Evolutionary conservation across 2,329 filamentous ascomycete species (phyloP).

Genomic region (Scytalidium lignicola): DNA sequence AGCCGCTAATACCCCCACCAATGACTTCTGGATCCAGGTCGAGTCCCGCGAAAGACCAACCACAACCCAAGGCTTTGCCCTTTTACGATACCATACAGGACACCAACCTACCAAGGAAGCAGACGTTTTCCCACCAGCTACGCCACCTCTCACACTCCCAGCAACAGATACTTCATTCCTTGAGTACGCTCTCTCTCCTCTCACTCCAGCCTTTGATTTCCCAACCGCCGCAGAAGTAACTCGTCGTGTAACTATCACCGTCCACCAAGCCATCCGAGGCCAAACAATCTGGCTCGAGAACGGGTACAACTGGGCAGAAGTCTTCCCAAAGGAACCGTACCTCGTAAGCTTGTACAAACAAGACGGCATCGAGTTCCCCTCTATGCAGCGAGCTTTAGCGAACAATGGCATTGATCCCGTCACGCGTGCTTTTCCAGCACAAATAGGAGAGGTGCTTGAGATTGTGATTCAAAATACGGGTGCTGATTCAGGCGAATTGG

Average conservation of each 20-base stretch:
- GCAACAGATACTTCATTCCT: conserved; percentile 14
- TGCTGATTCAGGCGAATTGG: conserved; percentile 29
- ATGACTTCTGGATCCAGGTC: conserved; percentile 36
- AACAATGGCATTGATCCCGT: conserved; percentile 36
- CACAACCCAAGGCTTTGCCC: conserved; percentile 33
- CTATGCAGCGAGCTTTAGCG: conserved; percentile 32
- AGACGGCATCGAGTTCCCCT: conserved; percentile 28
- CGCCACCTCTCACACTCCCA: conserved; percentile 14
- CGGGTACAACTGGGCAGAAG: conserved; percentile 28
- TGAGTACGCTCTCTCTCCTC: conserved; percentile 26
- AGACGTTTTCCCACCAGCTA: conserved; percentile 7
- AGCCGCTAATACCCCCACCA: conserved; percentile 29
- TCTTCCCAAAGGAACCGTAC: conserved; percentile 30
- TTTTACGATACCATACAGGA: conserved; percentile 36
- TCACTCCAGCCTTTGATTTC: conserved; percentile 13
- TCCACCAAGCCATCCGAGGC: conserved; percentile 10
- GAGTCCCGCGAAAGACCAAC: conserved; percentile 38
- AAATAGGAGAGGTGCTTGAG: conserved; percentile 37
- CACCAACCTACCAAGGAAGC: conserved; percentile 1
- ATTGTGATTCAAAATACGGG: conserved; percentile 33
- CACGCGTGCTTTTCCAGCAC: conserved; percentile 33
- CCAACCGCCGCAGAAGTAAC: conserved; percentile 27
- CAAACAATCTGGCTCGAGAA: conserved; percentile 20
- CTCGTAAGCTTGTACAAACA: conserved; percentile 38
- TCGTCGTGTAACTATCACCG: conserved; percentile 28